A percentile compares a stretch with the other conserved stretches of the same genome.
Conservation (phyloP, 257 asterid species). For the Solanum paucissectum region DNA sequence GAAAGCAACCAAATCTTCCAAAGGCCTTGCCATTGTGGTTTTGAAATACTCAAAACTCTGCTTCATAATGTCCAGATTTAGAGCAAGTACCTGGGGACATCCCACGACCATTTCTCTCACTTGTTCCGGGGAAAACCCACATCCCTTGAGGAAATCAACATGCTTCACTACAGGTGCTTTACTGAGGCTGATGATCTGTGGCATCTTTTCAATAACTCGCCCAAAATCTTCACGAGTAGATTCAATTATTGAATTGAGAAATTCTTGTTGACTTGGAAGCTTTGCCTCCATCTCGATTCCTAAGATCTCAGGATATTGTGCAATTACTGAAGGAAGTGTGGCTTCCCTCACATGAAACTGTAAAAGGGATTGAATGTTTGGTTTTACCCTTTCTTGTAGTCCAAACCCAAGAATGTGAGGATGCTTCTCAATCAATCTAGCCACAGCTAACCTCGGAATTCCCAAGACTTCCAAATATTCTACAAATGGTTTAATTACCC, state of each 20-base stretch:
- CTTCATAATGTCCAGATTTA: constrained; percentile 72
- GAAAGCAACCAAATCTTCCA: constrained; percentile 78
- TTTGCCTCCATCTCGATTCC: constrained; percentile 52
- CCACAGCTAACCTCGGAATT: constrained; percentile 63
- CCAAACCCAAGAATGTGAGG: constrained; percentile 91
- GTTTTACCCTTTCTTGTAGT: constrained; percentile 59
- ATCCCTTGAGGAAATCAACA: constrained; percentile 53
- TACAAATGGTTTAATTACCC: constrained; percentile 87
- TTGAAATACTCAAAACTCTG: constrained; percentile 54
- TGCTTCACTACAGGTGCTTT: constrained; percentile 52
- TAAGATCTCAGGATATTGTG: constrained; percentile 77
- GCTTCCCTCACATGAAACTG: constrained; percentile 52
- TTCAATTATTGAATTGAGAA: constrained; percentile 42
- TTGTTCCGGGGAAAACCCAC: constrained; percentile 60
- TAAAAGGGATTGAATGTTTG: constrained; percentile 51
- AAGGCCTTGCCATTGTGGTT: constrained; percentile 54
- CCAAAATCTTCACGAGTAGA: constrained; percentile 66
- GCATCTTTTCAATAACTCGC: constrained; percentile 76
- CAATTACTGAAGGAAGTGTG: constrained; percentile 59
- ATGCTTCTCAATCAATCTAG: constrained; percentile 71
- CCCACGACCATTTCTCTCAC: constrained; percentile 66
- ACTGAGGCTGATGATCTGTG: constrained; percentile 64
- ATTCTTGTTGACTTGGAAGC: constrained; percentile 37
- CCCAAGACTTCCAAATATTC: constrained; percentile 79
- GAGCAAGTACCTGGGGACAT: constrained; percentile 86